Base-by-base conservation (phyloP, 768 basidiomycete genomes). In the Suillus variegatus region DNA sequence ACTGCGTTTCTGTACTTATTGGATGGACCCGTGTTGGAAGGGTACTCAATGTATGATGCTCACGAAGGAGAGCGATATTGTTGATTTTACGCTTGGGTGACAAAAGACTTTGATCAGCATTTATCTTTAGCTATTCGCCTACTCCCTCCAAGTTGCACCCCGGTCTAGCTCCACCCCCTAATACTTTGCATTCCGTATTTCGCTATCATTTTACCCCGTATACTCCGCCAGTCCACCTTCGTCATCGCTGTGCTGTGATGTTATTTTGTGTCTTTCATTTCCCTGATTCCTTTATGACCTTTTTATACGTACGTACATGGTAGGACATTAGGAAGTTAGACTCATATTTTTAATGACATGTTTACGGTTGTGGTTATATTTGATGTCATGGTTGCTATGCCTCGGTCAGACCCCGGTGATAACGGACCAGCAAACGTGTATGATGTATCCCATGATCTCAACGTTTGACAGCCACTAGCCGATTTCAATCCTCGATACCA, bases 331-430 rank as follows among this genome's bases (percentile, higher is more conserved):
- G 62, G 62, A 28, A 40, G 62, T 63, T 63, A 57, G 25, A 63
- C 38, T 57, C n/a, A 35, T 63, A 63, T 63, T 16, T 63, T 63
- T 63, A 63, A 63, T 63, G 62, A 63, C 57, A 57, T 60, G 55
- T 43, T 57, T 18, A 49, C n/a, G 22, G 61, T 62, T 55, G 20
- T 47, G 43, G 28, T 28, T 28, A 28, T 28, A 28, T 28, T 28
- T 28, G 28, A 28, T 28, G 28, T 28, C 28, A 28, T 28, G 28
- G 28, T 28, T 28, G 28, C 28, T 28, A 0, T 28, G 28, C 28
- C 28, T 28, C 28, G 28, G 28, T 28, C 28, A 28, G 28, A 28
- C 28, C 3, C 4, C 28, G 28, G 28, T 28, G 28, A 28, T 28
- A 28, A 28, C 28, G 28, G 28, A 28, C 28, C 28, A 28, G 28